Evolutionary conservation across 306 rosid species (phyloP).

Genomic region (Cicer chorassanicum): DNA sequence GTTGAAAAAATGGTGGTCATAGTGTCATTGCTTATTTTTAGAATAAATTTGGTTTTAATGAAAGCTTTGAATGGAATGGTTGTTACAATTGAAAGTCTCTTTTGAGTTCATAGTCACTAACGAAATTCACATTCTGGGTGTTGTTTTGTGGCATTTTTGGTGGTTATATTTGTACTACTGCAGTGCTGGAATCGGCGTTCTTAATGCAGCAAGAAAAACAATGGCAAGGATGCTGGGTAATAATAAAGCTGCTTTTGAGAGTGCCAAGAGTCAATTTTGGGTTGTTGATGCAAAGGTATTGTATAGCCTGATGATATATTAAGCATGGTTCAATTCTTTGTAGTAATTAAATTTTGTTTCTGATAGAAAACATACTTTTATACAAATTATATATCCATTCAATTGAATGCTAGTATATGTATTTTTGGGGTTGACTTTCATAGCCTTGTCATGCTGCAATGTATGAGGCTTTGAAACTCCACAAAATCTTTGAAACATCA

Average conservation of each 20-base stretch:
- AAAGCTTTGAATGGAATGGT: constrained; percentile 23
- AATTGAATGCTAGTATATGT: not conserved
- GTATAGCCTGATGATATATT: constrained; percentile 31
- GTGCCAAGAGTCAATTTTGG: constrained; percentile 97
- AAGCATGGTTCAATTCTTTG: not conserved
- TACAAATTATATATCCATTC: constrained; percentile 16
- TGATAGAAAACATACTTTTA: not conserved
- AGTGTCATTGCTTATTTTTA: constrained; percentile 16
- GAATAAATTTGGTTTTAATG: constrained; percentile 30
- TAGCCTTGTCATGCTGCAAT: not conserved
- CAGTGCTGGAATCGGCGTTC: constrained; percentile 99
- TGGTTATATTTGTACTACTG: constrained; percentile 48
- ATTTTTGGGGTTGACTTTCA: not conserved
- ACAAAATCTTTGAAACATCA: not conserved
- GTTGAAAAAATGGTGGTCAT: not conserved
- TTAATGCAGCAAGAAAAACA: constrained; percentile 89
- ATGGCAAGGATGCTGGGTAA: constrained; percentile 99
- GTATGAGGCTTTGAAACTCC: constrained; percentile 9
- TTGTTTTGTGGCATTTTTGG: constrained; percentile 28
- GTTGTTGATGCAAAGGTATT: constrained; percentile 91
- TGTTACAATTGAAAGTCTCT: constrained; percentile 29
- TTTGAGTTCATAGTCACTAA: constrained; percentile 22
- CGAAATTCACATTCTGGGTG: constrained; percentile 31
- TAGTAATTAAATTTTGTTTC: constrained; percentile 21
- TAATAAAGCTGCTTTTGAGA: constrained; percentile 78